Percentiles rank a stretch among this genome's conserved stretches.
Conservation (phyloP, 2,329 filamentous ascomycete genomes). For the Pseudophaeomoniella oleicola region DNA sequence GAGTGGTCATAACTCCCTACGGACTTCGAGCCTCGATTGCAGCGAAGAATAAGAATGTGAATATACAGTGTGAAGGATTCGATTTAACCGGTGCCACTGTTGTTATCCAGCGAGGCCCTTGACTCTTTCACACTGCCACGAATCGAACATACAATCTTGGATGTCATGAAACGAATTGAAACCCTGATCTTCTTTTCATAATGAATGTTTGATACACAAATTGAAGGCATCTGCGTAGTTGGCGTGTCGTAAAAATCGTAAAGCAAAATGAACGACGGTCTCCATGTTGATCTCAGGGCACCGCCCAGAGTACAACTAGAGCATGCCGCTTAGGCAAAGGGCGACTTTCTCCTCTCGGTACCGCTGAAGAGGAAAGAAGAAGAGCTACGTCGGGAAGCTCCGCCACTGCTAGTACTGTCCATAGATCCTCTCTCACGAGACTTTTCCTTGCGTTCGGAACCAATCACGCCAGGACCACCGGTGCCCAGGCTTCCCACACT, state of each 20-base stretch:
- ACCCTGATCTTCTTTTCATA: neutral
- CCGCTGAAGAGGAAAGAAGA: slow-evolving; percentile 78
- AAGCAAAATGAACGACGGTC: neutral
- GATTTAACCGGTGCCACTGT: neutral
- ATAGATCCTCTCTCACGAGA: slow-evolving; percentile 40
- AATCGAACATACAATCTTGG: neutral
- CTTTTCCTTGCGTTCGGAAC: slow-evolving; percentile 72
- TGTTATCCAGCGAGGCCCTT: neutral
- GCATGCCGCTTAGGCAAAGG: slow-evolving; percentile 34
- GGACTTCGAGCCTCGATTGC: too few relatives aligned
- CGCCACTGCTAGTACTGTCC: slow-evolving; percentile 32
- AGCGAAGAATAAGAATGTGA: too few relatives aligned
- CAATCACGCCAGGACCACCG: slow-evolving; percentile 70
- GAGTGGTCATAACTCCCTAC: too few relatives aligned
- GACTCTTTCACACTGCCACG: neutral
- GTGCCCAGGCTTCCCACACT: slow-evolving; percentile 63
- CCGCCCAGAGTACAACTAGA: neutral
- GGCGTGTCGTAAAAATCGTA: neutral
- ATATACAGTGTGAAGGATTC: too few relatives aligned
- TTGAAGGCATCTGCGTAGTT: neutral
- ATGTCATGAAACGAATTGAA: neutral
- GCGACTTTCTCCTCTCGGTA: slow-evolving; percentile 78
- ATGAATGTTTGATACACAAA: neutral
- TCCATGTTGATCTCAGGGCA: neutral
- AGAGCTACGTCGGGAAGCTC: slow-evolving; percentile 57